A percentile compares a stretch with the other conserved stretches of the same genome.
Conservation (phyloP, 2,329 filamentous ascomycete genomes). For the Pseudopithomyces chartarum region DNA sequence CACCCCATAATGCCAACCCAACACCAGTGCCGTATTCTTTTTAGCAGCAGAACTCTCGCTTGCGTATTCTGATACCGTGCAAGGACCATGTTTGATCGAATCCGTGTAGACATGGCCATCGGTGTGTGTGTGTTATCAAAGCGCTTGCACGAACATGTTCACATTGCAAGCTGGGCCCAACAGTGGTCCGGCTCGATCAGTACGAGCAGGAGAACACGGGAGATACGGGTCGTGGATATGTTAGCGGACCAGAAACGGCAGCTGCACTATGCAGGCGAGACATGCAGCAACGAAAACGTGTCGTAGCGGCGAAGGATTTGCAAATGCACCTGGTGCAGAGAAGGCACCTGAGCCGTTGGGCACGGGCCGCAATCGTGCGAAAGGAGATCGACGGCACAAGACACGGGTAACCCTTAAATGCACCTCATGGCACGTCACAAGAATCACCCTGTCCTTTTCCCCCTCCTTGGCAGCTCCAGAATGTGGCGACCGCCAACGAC, state of each 20-base stretch:
- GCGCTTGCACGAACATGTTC: neutral
- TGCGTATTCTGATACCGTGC: neutral
- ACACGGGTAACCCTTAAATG: constrained; percentile 18
- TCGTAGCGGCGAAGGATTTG: constrained; percentile 29
- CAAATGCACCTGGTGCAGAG: constrained; percentile 17
- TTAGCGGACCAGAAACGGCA: neutral
- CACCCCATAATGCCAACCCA: neutral
- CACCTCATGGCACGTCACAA: constrained; percentile 15
- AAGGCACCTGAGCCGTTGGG: constrained; percentile 10
- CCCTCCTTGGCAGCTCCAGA: neutral
- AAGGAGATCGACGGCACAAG: constrained; percentile 17
- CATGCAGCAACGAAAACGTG: constrained; percentile 14
- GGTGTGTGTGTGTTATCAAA: constrained; percentile 3
- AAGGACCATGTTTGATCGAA: neutral
- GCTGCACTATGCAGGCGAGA: neutral
- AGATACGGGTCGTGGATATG: neutral
- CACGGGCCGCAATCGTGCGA: constrained; percentile 4
- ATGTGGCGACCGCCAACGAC: neutral
- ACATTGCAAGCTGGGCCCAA: neutral
- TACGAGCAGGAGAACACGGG: neutral
- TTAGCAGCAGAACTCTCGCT: neutral
- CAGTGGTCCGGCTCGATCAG: neutral
- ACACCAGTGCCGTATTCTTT: neutral
- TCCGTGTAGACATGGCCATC: neutral
- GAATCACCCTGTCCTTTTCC: neutral